Evolutionary conservation across 768 basidiomycete genomes (phyloP).

Genomic region (Dentipellis fragilis): DNA sequence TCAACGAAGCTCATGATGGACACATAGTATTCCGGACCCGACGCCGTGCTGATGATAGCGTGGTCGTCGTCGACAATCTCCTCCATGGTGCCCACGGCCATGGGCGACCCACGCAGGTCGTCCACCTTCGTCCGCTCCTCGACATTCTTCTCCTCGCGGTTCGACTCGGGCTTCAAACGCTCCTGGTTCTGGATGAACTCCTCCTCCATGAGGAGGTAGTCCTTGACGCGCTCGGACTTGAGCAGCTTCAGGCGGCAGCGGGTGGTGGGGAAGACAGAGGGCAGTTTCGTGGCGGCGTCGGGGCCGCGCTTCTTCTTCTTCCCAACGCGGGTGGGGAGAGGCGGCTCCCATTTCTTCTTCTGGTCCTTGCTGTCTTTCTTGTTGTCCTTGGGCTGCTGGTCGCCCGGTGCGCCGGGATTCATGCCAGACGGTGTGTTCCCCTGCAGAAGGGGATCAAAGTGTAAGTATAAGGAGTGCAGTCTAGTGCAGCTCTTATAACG

Average conservation of each 20-base stretch:
- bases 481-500: not conserved
- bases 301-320: slow-evolving; percentile 96
- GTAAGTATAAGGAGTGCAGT: too few species aligned
- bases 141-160: slow-evolving; percentile 90
- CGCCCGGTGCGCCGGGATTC: slow-evolving; percentile 22
- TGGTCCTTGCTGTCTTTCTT: slow-evolving; percentile 34
- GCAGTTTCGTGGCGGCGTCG: slow-evolving; percentile 81
- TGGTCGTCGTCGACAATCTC: slow-evolving; percentile 98
- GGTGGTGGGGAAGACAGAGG: slow-evolving; percentile 87
- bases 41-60: slow-evolving; percentile 93
- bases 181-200: slow-evolving; percentile 93
- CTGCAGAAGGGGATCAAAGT: slow-evolving; percentile 24
- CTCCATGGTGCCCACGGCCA: slow-evolving; percentile 97
- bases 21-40: slow-evolving; percentile 94
- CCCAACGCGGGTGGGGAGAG: slow-evolving; percentile 91
- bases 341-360: slow-evolving; percentile 98
- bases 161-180: slow-evolving; percentile 76
- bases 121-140: slow-evolving; percentile 92
- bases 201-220: slow-evolving; percentile 91
- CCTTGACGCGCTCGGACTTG: slow-evolving; percentile 97
- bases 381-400: slow-evolving; percentile 10
- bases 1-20: slow-evolving; percentile 97
- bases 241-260: slow-evolving; percentile 91
- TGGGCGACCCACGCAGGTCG: slow-evolving; percentile 87
- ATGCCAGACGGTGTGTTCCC: slow-evolving; percentile 69